These are phyloP conservation scores for Stygiomarasmius scandens DNA, from an alignment of 1,284 basidiomycete genomes.

Conservation along the genomic window DNA sequence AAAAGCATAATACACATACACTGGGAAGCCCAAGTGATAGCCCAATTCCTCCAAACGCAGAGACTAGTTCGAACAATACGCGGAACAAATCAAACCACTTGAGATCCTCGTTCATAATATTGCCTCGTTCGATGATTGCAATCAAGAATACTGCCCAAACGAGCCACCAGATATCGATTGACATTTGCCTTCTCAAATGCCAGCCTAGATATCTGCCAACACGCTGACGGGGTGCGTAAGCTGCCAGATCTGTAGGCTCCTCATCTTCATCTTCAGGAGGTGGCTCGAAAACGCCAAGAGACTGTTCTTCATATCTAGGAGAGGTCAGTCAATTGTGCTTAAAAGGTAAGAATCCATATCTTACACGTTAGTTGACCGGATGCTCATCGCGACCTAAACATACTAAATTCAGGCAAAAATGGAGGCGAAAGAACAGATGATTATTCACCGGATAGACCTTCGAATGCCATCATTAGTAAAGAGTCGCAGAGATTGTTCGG, in stretches of 20 bases:
- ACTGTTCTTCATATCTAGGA: slow-evolving; percentile 65
- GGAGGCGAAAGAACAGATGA: neutral
- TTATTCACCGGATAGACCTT: slow-evolving; percentile 50
- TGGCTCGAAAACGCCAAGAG: slow-evolving; percentile 65
- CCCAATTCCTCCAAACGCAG: slow-evolving; percentile 72
- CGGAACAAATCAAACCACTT: slow-evolving; percentile 72
- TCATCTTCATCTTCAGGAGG: slow-evolving; percentile 51
- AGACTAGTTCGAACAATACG: slow-evolving; percentile 67
- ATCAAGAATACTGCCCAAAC: slow-evolving; percentile 66
- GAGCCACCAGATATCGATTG: slow-evolving; percentile 62
- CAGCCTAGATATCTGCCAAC: slow-evolving; percentile 47
- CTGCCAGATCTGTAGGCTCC: slow-evolving; percentile 44
- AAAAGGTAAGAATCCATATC: slow-evolving; percentile 24
- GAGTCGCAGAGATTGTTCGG: neutral
- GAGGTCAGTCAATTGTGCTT: no score
- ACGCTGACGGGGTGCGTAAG: slow-evolving; percentile 43
- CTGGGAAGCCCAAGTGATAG: slow-evolving; percentile 68
- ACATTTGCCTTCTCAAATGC: slow-evolving; percentile 71
- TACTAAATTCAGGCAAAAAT: neutral
- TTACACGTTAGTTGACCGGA: slow-evolving; percentile 83
- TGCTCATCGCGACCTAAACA: slow-evolving; percentile 58
- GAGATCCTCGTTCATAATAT: slow-evolving; percentile 56
- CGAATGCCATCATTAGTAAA: neutral
- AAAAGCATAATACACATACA: slow-evolving; percentile 30
- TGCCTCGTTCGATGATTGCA: slow-evolving; percentile 68